Evolutionary conservation across 352 stramenopile genomes (phyloP), one percentile per base, ranked within the genome.

Genomic region (Pythium aphanidermatum): DNA sequence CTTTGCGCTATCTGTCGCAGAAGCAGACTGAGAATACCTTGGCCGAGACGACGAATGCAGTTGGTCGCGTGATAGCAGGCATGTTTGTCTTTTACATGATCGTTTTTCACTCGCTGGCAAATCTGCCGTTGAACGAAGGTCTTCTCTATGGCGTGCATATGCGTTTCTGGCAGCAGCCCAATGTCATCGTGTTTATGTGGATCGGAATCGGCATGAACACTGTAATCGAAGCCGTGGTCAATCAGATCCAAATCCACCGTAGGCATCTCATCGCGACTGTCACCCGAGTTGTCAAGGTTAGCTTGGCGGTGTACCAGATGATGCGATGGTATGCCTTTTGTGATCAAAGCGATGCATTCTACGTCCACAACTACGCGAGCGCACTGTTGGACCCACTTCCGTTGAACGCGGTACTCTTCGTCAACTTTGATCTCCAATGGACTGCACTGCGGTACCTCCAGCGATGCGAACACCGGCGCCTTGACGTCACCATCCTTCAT

Each of bases 91-190:
- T 97, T 51, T 98, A 98, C 60, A 68, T 98, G 50, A n/a, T 92
- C 13, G 72, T 97, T 5, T 98, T 98, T 60, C 93, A 98, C 65
- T 72, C 83, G 9, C 63, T 98, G 0, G 80, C 88, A 16, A 98
- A 98, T 58, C 62, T 98, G 13, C 93, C 93, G 26, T 70, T 98
- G 19, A 78, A 68, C 26, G 86, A 98, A 63, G 70, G 70, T 0
- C 79, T 98, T 13, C 73, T 97, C 14, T 98, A 92, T 47, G 95
- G 89, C 1, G 86, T 98, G 14, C 92, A 98, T 61, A 93, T 93
- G 83, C 81, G 87, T 26, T 96, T 96, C 48, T 96, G 85, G 85
- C 90, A 96, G 60, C 90, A 98, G 38, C 92, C 90, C 4, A 97
- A 97, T 45, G 64, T 98, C 11, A 25, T 98, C 2, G 61, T 82